Evolutionary conservation across 1,139 yeast genomes (phyloP).

Genomic region (Suhomyces bribrorum): DNA sequence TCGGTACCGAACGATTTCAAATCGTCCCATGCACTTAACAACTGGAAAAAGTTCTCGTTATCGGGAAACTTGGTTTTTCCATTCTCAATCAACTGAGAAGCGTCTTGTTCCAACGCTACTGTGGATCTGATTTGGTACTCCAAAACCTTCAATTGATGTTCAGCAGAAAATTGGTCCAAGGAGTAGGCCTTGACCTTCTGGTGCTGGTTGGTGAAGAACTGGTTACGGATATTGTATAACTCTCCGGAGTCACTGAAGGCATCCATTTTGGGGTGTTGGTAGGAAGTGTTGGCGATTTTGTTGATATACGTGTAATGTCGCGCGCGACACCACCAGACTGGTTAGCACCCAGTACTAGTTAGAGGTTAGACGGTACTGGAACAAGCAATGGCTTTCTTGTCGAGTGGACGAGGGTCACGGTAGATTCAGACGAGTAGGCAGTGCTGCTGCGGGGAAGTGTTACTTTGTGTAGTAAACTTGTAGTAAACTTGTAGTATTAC

Average conservation of each 20-base stretch:
- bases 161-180: conserved; percentile 37
- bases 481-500: too few species aligned
- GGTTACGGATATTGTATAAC: conserved; percentile 45
- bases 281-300: conserved; percentile 2
- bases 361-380: not conserved
- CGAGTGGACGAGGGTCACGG: too few species aligned
- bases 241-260: conserved; percentile 45
- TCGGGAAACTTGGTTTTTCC: conserved; percentile 41
- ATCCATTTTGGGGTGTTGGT: conserved; percentile 29
- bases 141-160: conserved; percentile 40
- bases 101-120: conserved; percentile 45
- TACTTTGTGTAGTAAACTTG: too few species aligned
- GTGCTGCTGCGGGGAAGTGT: too few species aligned
- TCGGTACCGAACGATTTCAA: conserved; percentile 43
- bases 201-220: conserved; percentile 50
- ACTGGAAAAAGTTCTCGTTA: conserved; percentile 39
- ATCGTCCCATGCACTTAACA: conserved; percentile 45
- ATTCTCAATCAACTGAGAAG: conserved; percentile 40
- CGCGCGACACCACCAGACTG: not conserved
- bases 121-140: conserved; percentile 47
- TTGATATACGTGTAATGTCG: conserved; percentile 8
- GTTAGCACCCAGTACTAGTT: not conserved
- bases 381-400: too few species aligned
- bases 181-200: conserved; percentile 36
- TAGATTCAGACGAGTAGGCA: too few species aligned